A percentile compares a stretch with the other conserved stretches of the same genome.
These are phyloP conservation scores for Emergomyces pasteurianus DNA, from an alignment of 2,329 filamentous ascomycete species.

Conservation along the genomic window DNA sequence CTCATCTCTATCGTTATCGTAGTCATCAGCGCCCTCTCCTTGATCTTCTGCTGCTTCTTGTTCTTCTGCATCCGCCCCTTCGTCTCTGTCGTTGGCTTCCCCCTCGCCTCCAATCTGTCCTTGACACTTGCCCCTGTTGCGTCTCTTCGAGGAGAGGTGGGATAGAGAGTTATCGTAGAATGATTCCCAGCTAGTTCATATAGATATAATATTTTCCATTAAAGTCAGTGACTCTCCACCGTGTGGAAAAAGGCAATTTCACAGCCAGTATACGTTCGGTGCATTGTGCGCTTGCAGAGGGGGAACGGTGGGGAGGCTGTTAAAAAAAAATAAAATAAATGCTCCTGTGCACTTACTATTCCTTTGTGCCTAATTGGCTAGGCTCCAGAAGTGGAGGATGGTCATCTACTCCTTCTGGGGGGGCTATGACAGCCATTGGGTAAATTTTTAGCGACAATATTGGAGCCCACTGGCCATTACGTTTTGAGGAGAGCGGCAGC, in stretches of 20 bases:
- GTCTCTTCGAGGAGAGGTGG: slow-evolving; percentile 23
- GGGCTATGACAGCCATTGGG: background rate
- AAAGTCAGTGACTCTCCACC: background rate
- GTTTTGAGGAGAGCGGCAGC: background rate
- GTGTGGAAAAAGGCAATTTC: background rate
- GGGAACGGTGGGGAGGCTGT: background rate
- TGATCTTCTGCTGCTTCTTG: slow-evolving; percentile 10
- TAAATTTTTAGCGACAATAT: too few relatives aligned
- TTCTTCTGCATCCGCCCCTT: background rate
- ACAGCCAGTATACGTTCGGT: background rate
- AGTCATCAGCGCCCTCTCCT: slow-evolving; percentile 1
- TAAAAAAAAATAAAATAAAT: background rate
- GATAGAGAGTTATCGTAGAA: slow-evolving; percentile 34
- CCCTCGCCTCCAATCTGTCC: background rate
- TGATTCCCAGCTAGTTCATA: slow-evolving; percentile 49
- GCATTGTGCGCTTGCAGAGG: background rate
- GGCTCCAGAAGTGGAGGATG: slow-evolving; percentile 60
- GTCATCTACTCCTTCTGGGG: background rate
- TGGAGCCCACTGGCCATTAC: background rate
- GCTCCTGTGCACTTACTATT: slow-evolving; percentile 55
- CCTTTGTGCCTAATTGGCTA: slow-evolving; percentile 73
- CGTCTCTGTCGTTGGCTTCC: slow-evolving; percentile 3
- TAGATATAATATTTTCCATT: background rate
- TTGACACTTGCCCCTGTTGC: slow-evolving; percentile 1
- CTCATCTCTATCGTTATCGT: slow-evolving; percentile 36